Evolutionary conservation across 2,329 filamentous ascomycete species (phyloP), one percentile per base, ranked within the genome.

Genomic region (Xylariaceae sp.): DNA sequence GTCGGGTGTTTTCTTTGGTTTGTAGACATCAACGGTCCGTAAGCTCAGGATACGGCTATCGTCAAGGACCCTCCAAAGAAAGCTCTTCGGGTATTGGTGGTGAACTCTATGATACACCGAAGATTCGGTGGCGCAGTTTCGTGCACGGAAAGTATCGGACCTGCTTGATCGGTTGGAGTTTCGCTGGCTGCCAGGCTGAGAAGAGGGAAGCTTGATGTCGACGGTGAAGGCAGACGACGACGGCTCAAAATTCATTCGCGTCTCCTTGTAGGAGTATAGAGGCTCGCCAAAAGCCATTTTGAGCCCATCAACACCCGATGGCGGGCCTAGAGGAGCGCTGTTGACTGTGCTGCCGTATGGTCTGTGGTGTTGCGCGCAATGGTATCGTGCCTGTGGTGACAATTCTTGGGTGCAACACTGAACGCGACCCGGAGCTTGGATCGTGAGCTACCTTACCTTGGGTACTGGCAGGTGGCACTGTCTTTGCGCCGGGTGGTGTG

Each of bases 51-150:
- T 73, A 52, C 79, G 86, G 57, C 82, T 81, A 55, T 88, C 81
- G 57, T 95, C 85, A 46, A 96, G 68, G 30, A 97, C 76, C 53
- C 91, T 81, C 93, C 93, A 98, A 36, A 95, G 75, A 60, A 97
- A 94, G 64, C 81, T 88, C 59, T 87, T 83, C 30, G 93, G 93
- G 49, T 85, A 83, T 49, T 78, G 73, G 57, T 85, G 80, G 62
- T 85, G 78, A 62, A 79, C 78, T 41, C 93, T 82, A 64, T 95
- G 89, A 69, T 88, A 95, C 42, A 97, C 76, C 2, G 88, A 89
- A 19, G 88, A 85, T 24, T 89, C 79, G 2, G 74, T 83, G 19
- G 91, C 88, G 39, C 96, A 70, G 59, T 87, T 79, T 49, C 79
- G 82, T 45, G 77, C 72, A 51, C 83, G 79, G 59, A 94, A 95